A percentile compares a stretch with the other conserved stretches of the same genome.
Conservation (phyloP, 164 flowering plant genomes). For the Magnolia changhungtana region DNA sequence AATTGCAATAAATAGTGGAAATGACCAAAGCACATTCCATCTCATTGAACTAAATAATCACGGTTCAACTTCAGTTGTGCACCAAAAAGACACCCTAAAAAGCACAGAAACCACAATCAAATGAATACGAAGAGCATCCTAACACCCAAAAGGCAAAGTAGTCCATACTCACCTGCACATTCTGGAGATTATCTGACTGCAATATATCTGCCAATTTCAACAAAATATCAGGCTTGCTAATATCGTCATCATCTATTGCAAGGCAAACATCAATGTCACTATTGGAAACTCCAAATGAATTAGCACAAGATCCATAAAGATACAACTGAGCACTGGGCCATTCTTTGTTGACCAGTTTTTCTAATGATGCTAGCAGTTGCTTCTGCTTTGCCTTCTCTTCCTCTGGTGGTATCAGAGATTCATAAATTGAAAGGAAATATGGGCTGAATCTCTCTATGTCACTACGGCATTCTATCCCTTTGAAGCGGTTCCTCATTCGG, state of each 20-base stretch:
- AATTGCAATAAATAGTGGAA: background rate
- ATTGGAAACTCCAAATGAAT: slow-evolving; percentile 85
- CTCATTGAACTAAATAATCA: background rate
- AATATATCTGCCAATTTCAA: slow-evolving; percentile 82
- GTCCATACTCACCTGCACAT: slow-evolving; percentile 72
- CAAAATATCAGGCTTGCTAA: slow-evolving; percentile 69
- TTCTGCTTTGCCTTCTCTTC: slow-evolving; percentile 91
- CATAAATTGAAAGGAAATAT: slow-evolving; percentile 57
- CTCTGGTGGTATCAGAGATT: slow-evolving; percentile 78
- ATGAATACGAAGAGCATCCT: background rate
- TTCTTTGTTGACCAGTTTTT: slow-evolving; percentile 70
- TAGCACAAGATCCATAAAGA: slow-evolving; percentile 96
- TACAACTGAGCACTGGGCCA: slow-evolving; percentile 85
- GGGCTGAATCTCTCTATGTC: slow-evolving; percentile 59
- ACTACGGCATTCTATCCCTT: slow-evolving; percentile 47
- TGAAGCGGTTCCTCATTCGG: slow-evolving; percentile 49
- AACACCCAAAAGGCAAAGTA: background rate
- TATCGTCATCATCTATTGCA: slow-evolving; percentile 47
- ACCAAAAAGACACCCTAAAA: background rate
- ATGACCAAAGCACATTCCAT: background rate
- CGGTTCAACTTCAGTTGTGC: background rate
- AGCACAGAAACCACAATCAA: background rate
- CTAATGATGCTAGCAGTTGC: slow-evolving; percentile 55
- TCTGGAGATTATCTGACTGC: slow-evolving; percentile 70
- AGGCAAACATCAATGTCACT: slow-evolving; percentile 98